phyloP scores from a whole-genome alignment of 495 filamentous ascomycete genomes.

The Aspergillus wentii region DNA sequence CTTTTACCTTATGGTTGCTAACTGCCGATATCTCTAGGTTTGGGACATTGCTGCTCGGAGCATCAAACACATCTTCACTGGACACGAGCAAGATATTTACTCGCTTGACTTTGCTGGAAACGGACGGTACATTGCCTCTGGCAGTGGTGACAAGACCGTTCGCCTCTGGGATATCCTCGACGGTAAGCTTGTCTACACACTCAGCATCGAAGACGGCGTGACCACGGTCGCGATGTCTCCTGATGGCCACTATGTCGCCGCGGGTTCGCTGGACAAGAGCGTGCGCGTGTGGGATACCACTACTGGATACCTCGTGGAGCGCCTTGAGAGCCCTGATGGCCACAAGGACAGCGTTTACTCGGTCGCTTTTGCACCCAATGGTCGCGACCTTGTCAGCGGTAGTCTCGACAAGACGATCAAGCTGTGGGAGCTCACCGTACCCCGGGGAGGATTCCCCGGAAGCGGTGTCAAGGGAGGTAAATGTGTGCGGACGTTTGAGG shows the following conservation, averaged over 20 bases:
- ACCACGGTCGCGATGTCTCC: constrained; percentile 91
- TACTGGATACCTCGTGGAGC: constrained; percentile 75
- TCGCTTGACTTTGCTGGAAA: constrained; percentile 88
- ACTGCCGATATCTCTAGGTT: constrained; percentile 48
- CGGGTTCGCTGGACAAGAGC: constrained; percentile 85
- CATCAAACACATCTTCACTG: constrained; percentile 77
- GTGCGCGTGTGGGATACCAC: constrained; percentile 85
- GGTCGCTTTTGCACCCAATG: constrained; percentile 85
- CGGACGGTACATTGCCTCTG: constrained; percentile 82
- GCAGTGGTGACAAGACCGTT: constrained; percentile 82
- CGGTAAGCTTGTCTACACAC: constrained; percentile 64
- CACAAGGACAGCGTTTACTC: constrained; percentile 93
- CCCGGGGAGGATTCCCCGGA: constrained; percentile 57
- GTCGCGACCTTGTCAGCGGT: constrained; percentile 80
- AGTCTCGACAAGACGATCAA: constrained; percentile 94
- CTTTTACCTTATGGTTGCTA: too few relatives aligned
- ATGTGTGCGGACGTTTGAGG: constrained; percentile 85
- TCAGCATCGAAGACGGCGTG: constrained; percentile 85
- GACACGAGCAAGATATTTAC: constrained; percentile 92
- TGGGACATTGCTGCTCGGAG: constrained; percentile 76
- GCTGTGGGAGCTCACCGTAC: constrained; percentile 81
- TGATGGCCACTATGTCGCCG: constrained; percentile 79
- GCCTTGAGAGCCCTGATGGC: constrained; percentile 78
- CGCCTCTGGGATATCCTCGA: constrained; percentile 85
- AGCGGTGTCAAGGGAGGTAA: constrained; percentile 67